A percentile compares a stretch with the other conserved stretches of the same genome.
Evolutionary conservation across 495 filamentous ascomycete species (phyloP).

Genomic region (Ramalina intermedia): DNA sequence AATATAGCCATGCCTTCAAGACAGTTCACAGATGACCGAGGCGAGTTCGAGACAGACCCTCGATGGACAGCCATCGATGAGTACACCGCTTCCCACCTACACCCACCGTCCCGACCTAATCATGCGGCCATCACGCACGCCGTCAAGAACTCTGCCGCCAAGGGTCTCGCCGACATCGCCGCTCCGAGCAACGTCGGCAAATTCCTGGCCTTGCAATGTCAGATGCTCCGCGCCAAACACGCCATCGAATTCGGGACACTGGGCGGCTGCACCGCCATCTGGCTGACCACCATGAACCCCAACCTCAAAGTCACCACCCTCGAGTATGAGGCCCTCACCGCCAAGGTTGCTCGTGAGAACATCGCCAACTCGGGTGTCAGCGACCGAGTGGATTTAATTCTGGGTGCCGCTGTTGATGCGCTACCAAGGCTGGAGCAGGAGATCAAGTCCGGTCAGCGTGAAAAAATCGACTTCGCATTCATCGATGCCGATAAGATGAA

Average conservation of each 20-base stretch:
- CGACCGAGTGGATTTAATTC: conserved; percentile 25
- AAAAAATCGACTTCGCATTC: conserved; percentile 33
- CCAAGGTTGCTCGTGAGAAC: conserved; percentile 30
- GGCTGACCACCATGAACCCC: conserved; percentile 28
- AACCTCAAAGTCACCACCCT: conserved; percentile 28
- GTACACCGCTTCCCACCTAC: conserved; percentile 7
- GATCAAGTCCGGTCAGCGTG: conserved; percentile 9
- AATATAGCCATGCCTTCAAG: no score
- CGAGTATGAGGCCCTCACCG: conserved; percentile 26
- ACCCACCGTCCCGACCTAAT: conserved; percentile 2
- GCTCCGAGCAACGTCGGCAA: conserved; percentile 26
- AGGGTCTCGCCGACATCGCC: conserved; percentile 20
- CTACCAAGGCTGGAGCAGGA: conserved; percentile 24
- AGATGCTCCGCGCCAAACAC: conserved; percentile 21
- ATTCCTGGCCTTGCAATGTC: conserved; percentile 27
- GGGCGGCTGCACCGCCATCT: conserved; percentile 38
- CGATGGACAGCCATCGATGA: conserved; percentile 8
- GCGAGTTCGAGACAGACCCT: not conserved
- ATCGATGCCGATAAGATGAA: conserved; percentile 38
- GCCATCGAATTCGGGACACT: conserved; percentile 39
- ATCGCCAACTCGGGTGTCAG: conserved; percentile 16
- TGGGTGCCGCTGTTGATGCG: conserved; percentile 31
- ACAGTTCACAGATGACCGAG: no score
- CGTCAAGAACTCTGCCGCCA: not conserved
- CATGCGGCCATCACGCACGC: not conserved